These are phyloP conservation scores for Naematelia encephala DNA, from an alignment of 768 basidiomycete genomes.

Conservation along the genomic window DNA sequence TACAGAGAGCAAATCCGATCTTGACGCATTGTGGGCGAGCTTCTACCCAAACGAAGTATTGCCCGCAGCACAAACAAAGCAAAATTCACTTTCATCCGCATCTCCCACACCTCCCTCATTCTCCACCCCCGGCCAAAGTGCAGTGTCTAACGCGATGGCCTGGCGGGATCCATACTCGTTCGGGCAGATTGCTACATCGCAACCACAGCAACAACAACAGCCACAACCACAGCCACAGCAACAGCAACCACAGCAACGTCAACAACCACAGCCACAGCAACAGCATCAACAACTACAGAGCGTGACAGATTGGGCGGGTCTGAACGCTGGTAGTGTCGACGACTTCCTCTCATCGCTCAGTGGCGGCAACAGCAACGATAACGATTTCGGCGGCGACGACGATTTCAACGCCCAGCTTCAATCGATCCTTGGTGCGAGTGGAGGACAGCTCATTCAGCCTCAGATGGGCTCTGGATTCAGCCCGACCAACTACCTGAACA, in stretches of 20 bases:
- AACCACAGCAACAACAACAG: neutral
- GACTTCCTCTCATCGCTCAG: slow-evolving; percentile 39
- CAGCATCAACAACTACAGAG: slow-evolving; percentile 5
- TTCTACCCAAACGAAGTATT: slow-evolving; percentile 29
- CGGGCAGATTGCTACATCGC: neutral
- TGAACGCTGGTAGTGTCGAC: slow-evolving; percentile 33
- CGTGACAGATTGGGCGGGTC: slow-evolving; percentile 24
- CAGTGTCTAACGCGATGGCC: neutral
- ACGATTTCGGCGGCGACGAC: slow-evolving; percentile 21
- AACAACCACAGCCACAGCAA: neutral
- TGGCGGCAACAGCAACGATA: slow-evolving; percentile 11
- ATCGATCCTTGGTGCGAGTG: slow-evolving; percentile 17
- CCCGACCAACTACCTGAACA: slow-evolving; percentile 46
- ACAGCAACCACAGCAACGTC: slow-evolving; percentile 7
- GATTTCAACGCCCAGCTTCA: slow-evolving; percentile 35
- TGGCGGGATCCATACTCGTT: slow-evolving; percentile 2
- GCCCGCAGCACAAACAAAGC: neutral
- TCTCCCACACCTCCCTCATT: neutral
- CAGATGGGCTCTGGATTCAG: slow-evolving; percentile 21
- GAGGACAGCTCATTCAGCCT: neutral
- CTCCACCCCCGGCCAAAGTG: neutral
- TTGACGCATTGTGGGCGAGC: slow-evolving; percentile 43
- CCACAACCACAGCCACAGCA: slow-evolving; percentile 5
- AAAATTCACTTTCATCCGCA: neutral
- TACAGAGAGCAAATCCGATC: slow-evolving; percentile 28